phyloP scores from a whole-genome alignment of 2,329 filamentous ascomycete genomes.

The Aspergillus uvarum region DNA sequence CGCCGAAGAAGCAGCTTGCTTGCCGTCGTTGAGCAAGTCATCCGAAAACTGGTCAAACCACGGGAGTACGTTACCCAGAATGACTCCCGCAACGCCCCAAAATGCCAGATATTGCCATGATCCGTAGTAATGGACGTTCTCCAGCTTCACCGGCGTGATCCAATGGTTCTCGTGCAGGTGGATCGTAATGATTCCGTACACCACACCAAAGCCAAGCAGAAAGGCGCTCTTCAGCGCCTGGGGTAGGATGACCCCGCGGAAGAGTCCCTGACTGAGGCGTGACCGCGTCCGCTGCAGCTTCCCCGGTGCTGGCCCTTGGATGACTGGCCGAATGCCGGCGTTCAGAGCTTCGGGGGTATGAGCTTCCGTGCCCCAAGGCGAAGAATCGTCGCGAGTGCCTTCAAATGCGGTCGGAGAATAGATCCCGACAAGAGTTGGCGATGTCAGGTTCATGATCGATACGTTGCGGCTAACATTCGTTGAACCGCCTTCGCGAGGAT shows the following conservation, averaged over 20 bases:
- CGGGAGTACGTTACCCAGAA: constrained; percentile 75
- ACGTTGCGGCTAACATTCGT: constrained; percentile 64
- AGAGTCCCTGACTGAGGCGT: constrained; percentile 38
- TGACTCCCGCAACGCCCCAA: constrained; percentile 80
- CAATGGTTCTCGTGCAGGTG: constrained; percentile 70
- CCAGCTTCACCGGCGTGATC: constrained; percentile 63
- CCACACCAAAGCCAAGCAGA: constrained; percentile 75
- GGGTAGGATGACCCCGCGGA: constrained; percentile 52
- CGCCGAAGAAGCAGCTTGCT: constrained; percentile 17
- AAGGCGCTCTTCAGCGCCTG: constrained; percentile 60
- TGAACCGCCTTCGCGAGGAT: constrained; percentile 32
- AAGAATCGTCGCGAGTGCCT: constrained; percentile 58
- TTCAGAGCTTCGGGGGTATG: constrained; percentile 61
- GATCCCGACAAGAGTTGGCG: constrained; percentile 87
- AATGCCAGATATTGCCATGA: constrained; percentile 69
- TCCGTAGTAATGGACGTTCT: constrained; percentile 52
- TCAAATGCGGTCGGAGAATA: constrained; percentile 69
- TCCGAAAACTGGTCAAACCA: constrained; percentile 80
- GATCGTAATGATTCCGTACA: constrained; percentile 79
- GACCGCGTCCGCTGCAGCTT: constrained; percentile 36
- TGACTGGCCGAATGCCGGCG: constrained; percentile 41
- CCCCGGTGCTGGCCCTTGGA: constrained; percentile 26
- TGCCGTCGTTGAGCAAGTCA: constrained; percentile 41
- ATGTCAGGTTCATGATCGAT: constrained; percentile 82
- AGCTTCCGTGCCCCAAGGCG: constrained; percentile 76